Conservation (phyloP, 208 protist species). For the Acanthamoeba royreba region DNA sequence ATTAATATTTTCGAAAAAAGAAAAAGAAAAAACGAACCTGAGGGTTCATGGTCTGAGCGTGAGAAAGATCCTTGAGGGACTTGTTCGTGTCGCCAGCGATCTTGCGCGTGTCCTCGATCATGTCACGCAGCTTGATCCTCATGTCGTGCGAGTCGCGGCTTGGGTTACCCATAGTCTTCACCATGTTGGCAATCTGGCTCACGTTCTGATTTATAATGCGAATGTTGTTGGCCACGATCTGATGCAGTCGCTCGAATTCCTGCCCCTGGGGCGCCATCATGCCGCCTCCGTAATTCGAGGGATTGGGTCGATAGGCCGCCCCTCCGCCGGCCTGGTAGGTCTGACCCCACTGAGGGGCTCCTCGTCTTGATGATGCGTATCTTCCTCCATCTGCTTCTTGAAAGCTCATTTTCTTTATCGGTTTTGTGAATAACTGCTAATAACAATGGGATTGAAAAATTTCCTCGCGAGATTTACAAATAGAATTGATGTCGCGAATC, state of each 20-base stretch:
- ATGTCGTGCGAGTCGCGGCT: neutral
- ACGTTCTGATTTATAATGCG: neutral
- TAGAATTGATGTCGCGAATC: no score
- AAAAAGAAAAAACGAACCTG: neutral
- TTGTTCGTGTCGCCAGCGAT: neutral
- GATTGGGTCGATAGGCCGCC: neutral
- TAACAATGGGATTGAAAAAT: no score
- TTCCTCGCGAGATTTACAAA: no score
- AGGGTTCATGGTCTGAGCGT: neutral
- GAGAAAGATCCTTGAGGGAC: neutral
- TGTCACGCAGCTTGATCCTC: neutral
- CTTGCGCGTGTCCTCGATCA: neutral
- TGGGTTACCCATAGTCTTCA: neutral
- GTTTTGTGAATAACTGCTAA: no score
- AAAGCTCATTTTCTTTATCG: neutral
- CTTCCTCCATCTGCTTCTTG: neutral
- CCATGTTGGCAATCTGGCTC: neutral
- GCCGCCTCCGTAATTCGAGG: neutral
- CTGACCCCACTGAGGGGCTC: neutral
- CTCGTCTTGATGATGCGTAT: neutral
- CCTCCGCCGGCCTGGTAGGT: conserved; percentile 13
- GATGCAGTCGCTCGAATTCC: neutral
- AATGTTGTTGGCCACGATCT: neutral
- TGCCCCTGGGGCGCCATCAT: no score
- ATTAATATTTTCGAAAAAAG: neutral